Percentiles rank a stretch among this genome's conserved stretches.
Conservation (phyloP, 1,284 basidiomycete species). For the Ganoderma boninense region DNA sequence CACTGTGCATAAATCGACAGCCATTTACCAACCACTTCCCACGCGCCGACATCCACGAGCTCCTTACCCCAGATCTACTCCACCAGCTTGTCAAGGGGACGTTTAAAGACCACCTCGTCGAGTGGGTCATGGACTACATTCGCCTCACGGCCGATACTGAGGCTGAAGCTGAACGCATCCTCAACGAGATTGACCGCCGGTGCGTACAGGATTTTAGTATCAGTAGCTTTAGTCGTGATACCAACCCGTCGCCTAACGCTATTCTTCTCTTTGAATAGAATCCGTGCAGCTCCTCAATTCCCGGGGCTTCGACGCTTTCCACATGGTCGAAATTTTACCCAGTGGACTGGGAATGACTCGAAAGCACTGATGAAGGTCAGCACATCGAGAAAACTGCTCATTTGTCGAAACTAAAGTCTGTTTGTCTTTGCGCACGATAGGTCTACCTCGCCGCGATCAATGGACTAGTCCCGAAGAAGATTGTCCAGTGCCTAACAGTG, state of each 20-base stretch:
- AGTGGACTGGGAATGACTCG: not conserved
- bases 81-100: not conserved
- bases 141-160: not conserved
- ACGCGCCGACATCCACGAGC: not conserved
- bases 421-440: too few relatives aligned
- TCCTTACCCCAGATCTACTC: not conserved
- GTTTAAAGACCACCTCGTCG: not conserved
- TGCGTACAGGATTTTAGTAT: too few relatives aligned
- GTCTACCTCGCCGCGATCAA: not conserved
- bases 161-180: not conserved
- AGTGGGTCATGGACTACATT: not conserved
- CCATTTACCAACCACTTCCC: not conserved
- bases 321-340: not conserved
- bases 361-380: not conserved
- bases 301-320: not conserved
- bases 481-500: not conserved
- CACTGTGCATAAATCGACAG: not conserved
- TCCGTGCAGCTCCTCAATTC: not conserved
- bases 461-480: not conserved
- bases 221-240: too few relatives aligned
- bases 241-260: too few relatives aligned
- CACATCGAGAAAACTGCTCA: too few relatives aligned
- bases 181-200: not conserved
- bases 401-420: too few relatives aligned
- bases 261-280: too few relatives aligned